phyloP scores from a whole-genome alignment of 345 rosid species.

The Salix brachista region DNA sequence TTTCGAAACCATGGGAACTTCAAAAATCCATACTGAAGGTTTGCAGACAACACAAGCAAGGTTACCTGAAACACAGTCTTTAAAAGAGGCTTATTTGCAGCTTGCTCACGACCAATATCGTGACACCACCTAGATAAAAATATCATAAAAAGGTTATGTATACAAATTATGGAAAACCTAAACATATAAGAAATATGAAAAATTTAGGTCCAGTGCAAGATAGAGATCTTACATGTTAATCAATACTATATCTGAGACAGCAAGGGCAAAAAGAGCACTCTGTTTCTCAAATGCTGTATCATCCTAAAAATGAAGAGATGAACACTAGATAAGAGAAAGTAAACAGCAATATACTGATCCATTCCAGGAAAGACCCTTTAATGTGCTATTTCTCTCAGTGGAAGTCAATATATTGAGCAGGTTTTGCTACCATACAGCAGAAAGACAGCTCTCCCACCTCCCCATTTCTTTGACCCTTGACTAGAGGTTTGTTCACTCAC shows the following conservation, averaged over 20 bases:
- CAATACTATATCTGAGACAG: slow-evolving; percentile 96
- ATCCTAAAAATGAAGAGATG: slow-evolving; percentile 48
- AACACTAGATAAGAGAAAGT: slow-evolving; percentile 5
- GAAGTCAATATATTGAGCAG: background rate
- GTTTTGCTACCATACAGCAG: background rate
- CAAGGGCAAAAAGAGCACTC: slow-evolving; percentile 98
- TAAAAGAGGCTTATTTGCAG: slow-evolving; percentile 96
- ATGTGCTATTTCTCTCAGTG: background rate
- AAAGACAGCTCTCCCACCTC: background rate
- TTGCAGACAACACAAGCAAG: slow-evolving; percentile 4
- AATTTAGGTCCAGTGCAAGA: slow-evolving; percentile 3
- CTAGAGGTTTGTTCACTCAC: background rate
- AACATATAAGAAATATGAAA: background rate
- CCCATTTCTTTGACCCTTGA: background rate
- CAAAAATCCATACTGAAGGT: slow-evolving; percentile 14
- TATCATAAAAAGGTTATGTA: slow-evolving; percentile 14
- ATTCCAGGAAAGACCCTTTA: background rate
- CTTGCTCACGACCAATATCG: slow-evolving; percentile 99
- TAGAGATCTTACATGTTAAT: slow-evolving; percentile 80
- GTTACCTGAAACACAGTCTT: slow-evolving; percentile 97
- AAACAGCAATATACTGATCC: slow-evolving; percentile 4
- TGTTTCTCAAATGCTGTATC: slow-evolving; percentile 99
- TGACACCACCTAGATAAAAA: slow-evolving; percentile 89
- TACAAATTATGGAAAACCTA: slow-evolving; percentile 5
- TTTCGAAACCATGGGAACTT: slow-evolving; percentile 11